Base-by-base conservation (phyloP, 257 asterid species). In the Nicotiana sylvestris region DNA sequence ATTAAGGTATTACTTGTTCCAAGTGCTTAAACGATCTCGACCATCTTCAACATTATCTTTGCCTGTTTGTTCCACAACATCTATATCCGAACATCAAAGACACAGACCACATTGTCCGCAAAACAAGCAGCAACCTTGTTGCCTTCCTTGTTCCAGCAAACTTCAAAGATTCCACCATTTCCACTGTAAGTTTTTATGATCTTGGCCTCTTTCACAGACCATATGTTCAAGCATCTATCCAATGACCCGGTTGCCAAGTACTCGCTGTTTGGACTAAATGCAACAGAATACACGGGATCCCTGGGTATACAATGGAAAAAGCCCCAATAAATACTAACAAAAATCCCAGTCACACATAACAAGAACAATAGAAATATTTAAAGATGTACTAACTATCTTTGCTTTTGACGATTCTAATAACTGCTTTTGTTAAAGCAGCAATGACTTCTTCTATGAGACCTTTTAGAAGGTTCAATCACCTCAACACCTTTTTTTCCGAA, bases 111-210 rank as follows among this genome's bases (percentile, higher is more conserved):
- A 66, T 94, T 96, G 92, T 93, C 90, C 21, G 99, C 92, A 9
- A 93, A 96, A 90, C 98, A 91, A 84, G 98, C 96, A 39, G 98
- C 99, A 61, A 96, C 90, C 89, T 89, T 93, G 77, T 92, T 89
- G 18, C 99, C 98, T 87, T 94, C 97, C 84, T 92, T 92, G 95
- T 94, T 93, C 99, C 99, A 96, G 89, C 98, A 94, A 70, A 96
- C 99, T 88, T 96, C 99, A 53, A 93, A 96, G 79, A 96, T 96
- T 65, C 98, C 98, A 72, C 98, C 98, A 55, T 89, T 90, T 12
- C 99, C 99, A 5, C 79, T 87, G 92, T 91, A 96, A 0, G 96
- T 94, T 86, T 87, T 93, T 87, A 96, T 96, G 30, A 96, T 87
- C 92, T 83, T 92, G 37, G 95, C 97, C 85, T 96, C 99, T 89